Evolutionary conservation across 2,329 filamentous ascomycete species (phyloP), one percentile per base, ranked within the genome.

Genomic region (Colletotrichum tofieldiae): DNA sequence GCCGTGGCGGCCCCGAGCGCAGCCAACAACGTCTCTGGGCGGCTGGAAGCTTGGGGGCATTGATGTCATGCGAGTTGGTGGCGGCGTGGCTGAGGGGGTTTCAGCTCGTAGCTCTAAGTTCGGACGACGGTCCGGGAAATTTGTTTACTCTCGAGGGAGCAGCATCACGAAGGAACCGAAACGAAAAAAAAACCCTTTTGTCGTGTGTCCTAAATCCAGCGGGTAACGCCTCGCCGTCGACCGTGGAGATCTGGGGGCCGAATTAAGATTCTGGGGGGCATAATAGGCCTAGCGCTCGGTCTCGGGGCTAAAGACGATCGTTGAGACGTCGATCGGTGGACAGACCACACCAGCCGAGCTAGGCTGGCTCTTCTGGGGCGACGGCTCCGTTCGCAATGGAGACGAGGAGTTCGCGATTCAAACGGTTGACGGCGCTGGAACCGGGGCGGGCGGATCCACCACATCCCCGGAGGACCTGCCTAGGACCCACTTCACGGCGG

Each of bases 401-500:
- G 7, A 5, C 20, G n/a, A 20, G 6, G 29, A 35, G 3, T 32
- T 20, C 43, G 20, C 3, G 20, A 49, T 61, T 23, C 29, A 26
- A 60, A 29, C 29, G 29, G 29, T 29, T 14, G 59, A 37, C 59
- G 59, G 59, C 43, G 59, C 20, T 55, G 29, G 59, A 20, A 7
- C 20, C 12, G 58, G 3, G 11, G 20, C 20, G 12, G 43, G 14
- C 8, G 41, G 18, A 18, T 12, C 29, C 43, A 26, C 29, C 6
- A 23, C 20, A 20, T 43, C 20, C 20, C 20, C 58, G 39, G 20
- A 35, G 6, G 16, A 35, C 18, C 18, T 16, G 23, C 47, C 23
- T 23, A 12, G 23, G 18, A 35, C 29, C 41, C 58, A 60, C 41
- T 35, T n/a, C 8, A n/a, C 29, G 41, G n/a, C 12, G 8, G 32